Percentiles rank a stretch among this genome's conserved stretches.
phyloP scores from a whole-genome alignment of 352 stramenopile genomes.

The Globisporangium mamillatum region DNA sequence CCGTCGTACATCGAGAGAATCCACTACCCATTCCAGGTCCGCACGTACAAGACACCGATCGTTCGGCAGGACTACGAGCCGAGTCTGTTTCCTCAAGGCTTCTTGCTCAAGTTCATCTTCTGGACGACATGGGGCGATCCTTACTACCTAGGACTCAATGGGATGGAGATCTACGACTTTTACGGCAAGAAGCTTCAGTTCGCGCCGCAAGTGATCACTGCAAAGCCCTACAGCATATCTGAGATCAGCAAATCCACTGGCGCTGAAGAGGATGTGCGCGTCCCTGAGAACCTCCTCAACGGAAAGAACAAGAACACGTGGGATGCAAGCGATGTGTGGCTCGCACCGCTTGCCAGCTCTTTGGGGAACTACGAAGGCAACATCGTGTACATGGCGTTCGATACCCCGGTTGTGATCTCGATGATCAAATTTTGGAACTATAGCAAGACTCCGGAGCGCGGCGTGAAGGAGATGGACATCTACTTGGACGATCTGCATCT shows the following conservation, averaged over 20 bases:
- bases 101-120: constrained; percentile 81
- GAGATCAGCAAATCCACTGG: constrained; percentile 27
- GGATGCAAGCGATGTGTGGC: constrained; percentile 68
- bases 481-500: constrained; percentile 86
- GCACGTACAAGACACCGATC: constrained; percentile 69
- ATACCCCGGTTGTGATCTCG: constrained; percentile 65
- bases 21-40: constrained; percentile 33
- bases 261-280: constrained; percentile 29
- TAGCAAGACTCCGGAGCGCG: constrained; percentile 78
- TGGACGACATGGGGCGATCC: constrained; percentile 84
- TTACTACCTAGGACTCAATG: constrained; percentile 82
- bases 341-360: constrained; percentile 70
- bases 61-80: constrained; percentile 88
- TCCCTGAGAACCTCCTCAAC: constrained; percentile 64
- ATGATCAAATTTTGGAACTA: constrained; percentile 91
- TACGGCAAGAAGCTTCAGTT: constrained; percentile 36
- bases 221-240: constrained; percentile 54
- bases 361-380: constrained; percentile 56
- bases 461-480: constrained; percentile 81
- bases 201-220: constrained; percentile 37
- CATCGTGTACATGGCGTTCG: constrained; percentile 70
- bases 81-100: constrained; percentile 73
- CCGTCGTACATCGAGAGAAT: constrained; percentile 37
- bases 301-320: constrained; percentile 73
- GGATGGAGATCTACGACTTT: constrained; percentile 76